Base-by-base conservation (phyloP, 257 asterid genomes). In the Jacaranda mimosifolia region DNA sequence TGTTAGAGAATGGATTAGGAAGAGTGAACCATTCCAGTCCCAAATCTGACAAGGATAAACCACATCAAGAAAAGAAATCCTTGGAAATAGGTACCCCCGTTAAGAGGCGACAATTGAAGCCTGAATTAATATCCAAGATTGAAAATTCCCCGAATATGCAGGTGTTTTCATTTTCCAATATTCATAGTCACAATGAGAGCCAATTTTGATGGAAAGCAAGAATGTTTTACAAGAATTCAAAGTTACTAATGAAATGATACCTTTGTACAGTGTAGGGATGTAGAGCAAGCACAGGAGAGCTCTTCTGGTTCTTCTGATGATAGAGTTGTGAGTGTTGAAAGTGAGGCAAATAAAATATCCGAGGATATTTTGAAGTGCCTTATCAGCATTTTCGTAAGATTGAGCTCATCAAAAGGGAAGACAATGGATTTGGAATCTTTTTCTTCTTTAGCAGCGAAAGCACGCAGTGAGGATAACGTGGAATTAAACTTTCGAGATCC, bases 321-420 rank as follows among this genome's bases (percentile, higher is more conserved):
- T 45, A 71, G 69, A 72, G 40, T 71, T 70, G 12, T 79, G 55
- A 92, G 86, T 64, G 62, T 69, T 35, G 91, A 88, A 48, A 89
- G 76, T 13, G 88, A 82, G 86, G 91, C 85, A 6, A 92, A 91
- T 72, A 88, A 75, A 73, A 74, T 82, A 71, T 94, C 97, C 3
- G 88, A 86, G 79, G 90, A 92, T 75, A 84, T 87, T 59, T 83
- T 94, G 84, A 94, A 85, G 82, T 94, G 96, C 83, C 83, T 94
- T 73, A 86, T 79, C 81, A 83, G 75, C 69, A 89, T 88, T 62
- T 88, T 89, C 52, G 75, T 86, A 17, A 88, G 97, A 85, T 73
- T 88, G 83, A 88, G 91, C 78, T 70, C 87, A 64, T 82, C 89
- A n/a, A 86, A 85, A 80, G 85, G 93, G 81, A 90, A 87, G 83